phyloP scores from a whole-genome alignment of 164 flowering plant genomes.

The Tetracentron sinense region DNA sequence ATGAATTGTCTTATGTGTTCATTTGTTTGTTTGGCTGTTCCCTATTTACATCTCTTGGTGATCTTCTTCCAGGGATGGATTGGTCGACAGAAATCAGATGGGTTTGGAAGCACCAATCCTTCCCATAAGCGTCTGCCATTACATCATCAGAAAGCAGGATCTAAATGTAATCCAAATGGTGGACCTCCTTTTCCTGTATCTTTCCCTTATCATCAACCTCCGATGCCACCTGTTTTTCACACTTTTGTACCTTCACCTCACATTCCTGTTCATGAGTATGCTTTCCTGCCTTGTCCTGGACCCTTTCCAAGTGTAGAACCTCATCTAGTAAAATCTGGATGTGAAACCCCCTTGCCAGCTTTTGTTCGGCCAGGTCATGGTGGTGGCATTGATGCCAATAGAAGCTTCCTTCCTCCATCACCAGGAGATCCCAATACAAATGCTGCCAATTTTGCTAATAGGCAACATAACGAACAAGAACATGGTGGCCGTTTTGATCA shows the following conservation, averaged over 20 bases:
- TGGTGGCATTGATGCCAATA: slow-evolving; percentile 30
- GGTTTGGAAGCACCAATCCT: slow-evolving; percentile 33
- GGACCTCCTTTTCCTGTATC: slow-evolving; percentile 55
- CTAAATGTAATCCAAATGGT: slow-evolving; percentile 54
- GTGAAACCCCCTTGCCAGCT: slow-evolving; percentile 42
- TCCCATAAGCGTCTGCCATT: slow-evolving; percentile 38
- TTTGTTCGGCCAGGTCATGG: slow-evolving; percentile 51
- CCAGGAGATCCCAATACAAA: slow-evolving; percentile 48
- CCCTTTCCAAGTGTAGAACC: slow-evolving; percentile 46
- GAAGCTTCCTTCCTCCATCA: slow-evolving; percentile 44
- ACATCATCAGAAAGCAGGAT: slow-evolving; percentile 57
- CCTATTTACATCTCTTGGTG: neutral
- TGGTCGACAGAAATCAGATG: slow-evolving; percentile 50
- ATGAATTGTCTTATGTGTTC: neutral
- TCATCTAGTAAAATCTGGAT: slow-evolving; percentile 39
- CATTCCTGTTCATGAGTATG: slow-evolving; percentile 52
- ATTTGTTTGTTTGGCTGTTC: neutral
- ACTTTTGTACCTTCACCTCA: slow-evolving; percentile 52
- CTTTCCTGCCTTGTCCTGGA: slow-evolving; percentile 47
- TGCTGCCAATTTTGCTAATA: slow-evolving; percentile 35
- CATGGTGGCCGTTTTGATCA: slow-evolving; percentile 46
- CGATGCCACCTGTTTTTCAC: slow-evolving; percentile 45
- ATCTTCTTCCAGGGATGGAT: slow-evolving; percentile 41
- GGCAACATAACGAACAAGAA: slow-evolving; percentile 54
- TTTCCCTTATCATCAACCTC: slow-evolving; percentile 47